Conservation (phyloP, 805 yeast genomes). For the Pichia rugopelliculosa region DNA sequence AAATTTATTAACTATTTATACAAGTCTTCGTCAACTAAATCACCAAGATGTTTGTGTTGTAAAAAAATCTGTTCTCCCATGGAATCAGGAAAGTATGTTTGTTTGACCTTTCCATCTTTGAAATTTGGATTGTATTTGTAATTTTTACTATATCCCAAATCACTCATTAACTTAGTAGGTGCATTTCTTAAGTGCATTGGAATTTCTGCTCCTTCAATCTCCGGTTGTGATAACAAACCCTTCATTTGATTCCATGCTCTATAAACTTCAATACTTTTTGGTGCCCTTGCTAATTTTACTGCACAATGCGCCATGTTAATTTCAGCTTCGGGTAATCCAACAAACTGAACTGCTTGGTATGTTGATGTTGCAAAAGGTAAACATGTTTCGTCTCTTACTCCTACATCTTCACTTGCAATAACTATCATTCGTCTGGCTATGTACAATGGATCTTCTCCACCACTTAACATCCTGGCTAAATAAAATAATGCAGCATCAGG, state of each 20-base stretch:
- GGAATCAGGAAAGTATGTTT: constrained; percentile 67
- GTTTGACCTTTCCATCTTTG: constrained; percentile 63
- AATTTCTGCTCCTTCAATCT: constrained; percentile 52
- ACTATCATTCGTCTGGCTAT: constrained; percentile 87
- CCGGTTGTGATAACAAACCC: constrained; percentile 49
- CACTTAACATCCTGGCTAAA: constrained; percentile 77
- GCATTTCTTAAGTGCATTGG: constrained; percentile 90
- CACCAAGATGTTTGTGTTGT: constrained; percentile 51
- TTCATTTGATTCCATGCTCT: constrained; percentile 71
- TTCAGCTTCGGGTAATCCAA: constrained; percentile 95
- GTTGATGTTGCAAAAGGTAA: constrained; percentile 83
- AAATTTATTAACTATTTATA: background rate
- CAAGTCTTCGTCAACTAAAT: constrained; percentile 35
- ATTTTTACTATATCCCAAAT: constrained; percentile 73
- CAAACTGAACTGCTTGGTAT: constrained; percentile 77
- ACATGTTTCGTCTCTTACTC: constrained; percentile 73
- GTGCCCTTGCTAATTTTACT: constrained; percentile 78
- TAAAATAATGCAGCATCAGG: constrained; percentile 88
- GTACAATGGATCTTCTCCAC: constrained; percentile 91
- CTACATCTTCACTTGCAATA: constrained; percentile 93
- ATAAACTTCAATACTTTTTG: constrained; percentile 81
- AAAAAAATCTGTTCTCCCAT: constrained; percentile 43
- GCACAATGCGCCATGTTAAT: constrained; percentile 86
- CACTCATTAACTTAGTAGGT: constrained; percentile 86
- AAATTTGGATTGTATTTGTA: constrained; percentile 88